Conservation (phyloP, 306 rosid species). For the Sicyos edulis region DNA sequence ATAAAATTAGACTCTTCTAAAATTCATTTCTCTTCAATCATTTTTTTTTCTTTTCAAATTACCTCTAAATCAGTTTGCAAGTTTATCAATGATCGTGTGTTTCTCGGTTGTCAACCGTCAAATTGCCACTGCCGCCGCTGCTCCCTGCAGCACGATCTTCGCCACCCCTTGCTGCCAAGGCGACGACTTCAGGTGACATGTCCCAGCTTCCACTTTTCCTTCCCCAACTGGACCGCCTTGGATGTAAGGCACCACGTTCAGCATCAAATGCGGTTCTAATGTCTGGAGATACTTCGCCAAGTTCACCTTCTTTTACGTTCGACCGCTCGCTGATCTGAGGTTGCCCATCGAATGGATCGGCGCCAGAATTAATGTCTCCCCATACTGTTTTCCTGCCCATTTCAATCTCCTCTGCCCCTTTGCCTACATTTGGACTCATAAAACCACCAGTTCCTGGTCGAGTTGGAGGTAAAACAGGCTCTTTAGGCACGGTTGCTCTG, state of each 20-base stretch:
- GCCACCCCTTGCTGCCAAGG: slow-evolving; percentile 79
- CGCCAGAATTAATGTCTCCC: slow-evolving; percentile 67
- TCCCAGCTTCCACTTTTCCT: slow-evolving; percentile 99
- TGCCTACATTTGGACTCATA: slow-evolving; percentile 90
- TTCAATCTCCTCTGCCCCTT: slow-evolving; percentile 82
- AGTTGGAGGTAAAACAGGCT: slow-evolving; percentile 52
- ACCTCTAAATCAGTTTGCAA: slow-evolving; percentile 15
- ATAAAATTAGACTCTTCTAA: slow-evolving; percentile 20
- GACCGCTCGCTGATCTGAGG: slow-evolving; percentile 51
- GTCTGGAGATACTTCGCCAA: slow-evolving; percentile 72
- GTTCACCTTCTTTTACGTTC: slow-evolving; percentile 65
- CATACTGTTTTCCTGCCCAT: slow-evolving; percentile 93
- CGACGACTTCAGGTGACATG: slow-evolving; percentile 97
- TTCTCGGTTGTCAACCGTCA: slow-evolving; percentile 32
- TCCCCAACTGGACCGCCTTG: slow-evolving; percentile 94
- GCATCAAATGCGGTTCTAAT: slow-evolving; percentile 54
- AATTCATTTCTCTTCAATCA: slow-evolving; percentile 6
- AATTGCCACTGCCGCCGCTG: slow-evolving; percentile 43
- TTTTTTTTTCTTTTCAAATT: neutral
- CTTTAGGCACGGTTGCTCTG: slow-evolving; percentile 74
- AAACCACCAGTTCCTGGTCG: slow-evolving; percentile 71
- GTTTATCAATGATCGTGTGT: slow-evolving; percentile 10
- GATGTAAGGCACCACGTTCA: slow-evolving; percentile 70
- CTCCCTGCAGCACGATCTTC: slow-evolving; percentile 63
- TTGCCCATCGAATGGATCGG: slow-evolving; percentile 56